A percentile compares a stretch with the other conserved stretches of the same genome.
These are phyloP conservation scores for Blastobotrys arbuscula DNA, from an alignment of 1,139 yeast species.

Conservation along the genomic window DNA sequence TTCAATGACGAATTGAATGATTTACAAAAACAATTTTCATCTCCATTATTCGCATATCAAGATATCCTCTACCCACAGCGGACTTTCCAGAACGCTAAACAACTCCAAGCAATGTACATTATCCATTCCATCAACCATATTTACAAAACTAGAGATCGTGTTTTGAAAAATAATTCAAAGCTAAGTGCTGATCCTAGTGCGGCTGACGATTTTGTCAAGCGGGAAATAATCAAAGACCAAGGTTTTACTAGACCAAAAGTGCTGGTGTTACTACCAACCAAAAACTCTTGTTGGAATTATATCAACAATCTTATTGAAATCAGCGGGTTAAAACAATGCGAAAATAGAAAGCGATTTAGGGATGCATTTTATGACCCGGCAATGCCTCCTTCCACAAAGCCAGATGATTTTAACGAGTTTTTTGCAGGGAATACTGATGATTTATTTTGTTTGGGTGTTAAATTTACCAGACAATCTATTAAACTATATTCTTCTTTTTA, in stretches of 20 bases:
- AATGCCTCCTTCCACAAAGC: slow-evolving; percentile 53
- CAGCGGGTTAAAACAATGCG: slow-evolving; percentile 68
- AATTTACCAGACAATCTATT: slow-evolving; percentile 80
- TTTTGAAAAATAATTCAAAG: slow-evolving; percentile 67
- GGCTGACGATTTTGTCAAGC: slow-evolving; percentile 23
- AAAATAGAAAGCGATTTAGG: slow-evolving; percentile 70
- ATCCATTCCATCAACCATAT: slow-evolving; percentile 79
- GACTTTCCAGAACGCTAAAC: slow-evolving; percentile 38
- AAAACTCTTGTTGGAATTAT: slow-evolving; percentile 68
- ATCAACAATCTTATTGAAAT: slow-evolving; percentile 58
- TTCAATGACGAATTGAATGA: slow-evolving; percentile 31
- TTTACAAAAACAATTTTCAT: slow-evolving; percentile 42
- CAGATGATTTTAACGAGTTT: slow-evolving; percentile 71
- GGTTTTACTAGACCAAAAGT: slow-evolving; percentile 95
- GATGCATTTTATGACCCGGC: slow-evolving; percentile 58
- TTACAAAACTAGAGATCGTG: slow-evolving; percentile 75
- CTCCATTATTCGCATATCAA: slow-evolving; percentile 65
- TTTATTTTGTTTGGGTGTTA: slow-evolving; percentile 82
- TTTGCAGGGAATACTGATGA: slow-evolving; percentile 92
- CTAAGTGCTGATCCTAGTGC: slow-evolving; percentile 38
- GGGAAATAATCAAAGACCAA: slow-evolving; percentile 56
- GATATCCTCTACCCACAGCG: slow-evolving; percentile 66
- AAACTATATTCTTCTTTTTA: slow-evolving; percentile 82
- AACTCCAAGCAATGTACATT: slow-evolving; percentile 58
- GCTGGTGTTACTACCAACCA: slow-evolving; percentile 74